Conservation (phyloP, 1,284 basidiomycete species). For the Leccinum subrobustum region DNA sequence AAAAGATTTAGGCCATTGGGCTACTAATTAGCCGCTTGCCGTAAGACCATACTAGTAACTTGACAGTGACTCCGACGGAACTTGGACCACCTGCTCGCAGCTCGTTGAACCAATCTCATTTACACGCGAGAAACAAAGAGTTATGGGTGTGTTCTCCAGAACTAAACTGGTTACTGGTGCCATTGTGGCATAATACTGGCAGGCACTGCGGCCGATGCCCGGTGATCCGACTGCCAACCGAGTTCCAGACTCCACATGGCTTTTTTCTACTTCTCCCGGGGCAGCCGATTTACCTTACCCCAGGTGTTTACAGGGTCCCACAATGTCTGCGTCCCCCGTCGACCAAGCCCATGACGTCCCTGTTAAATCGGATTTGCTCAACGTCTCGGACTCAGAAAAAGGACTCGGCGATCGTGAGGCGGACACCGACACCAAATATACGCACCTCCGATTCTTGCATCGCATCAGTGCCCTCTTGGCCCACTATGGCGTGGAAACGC, state of each 20-base stretch:
- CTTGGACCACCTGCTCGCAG: no score
- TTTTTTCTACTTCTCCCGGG: background rate
- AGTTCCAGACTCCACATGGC: background rate
- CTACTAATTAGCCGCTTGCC: background rate
- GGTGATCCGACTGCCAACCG: background rate
- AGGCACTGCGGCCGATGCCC: background rate
- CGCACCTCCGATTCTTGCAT: conserved; percentile 17
- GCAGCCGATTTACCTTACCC: background rate
- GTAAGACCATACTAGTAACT: no score
- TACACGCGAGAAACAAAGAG: background rate
- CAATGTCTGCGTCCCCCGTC: conserved; percentile 11
- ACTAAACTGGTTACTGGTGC: background rate
- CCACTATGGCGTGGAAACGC: conserved; percentile 36
- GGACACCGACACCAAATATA: background rate
- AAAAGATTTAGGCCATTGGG: background rate
- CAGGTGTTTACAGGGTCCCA: background rate
- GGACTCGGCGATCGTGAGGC: background rate
- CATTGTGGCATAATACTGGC: background rate
- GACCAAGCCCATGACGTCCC: background rate
- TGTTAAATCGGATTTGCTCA: background rate
- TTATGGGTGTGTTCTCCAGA: background rate
- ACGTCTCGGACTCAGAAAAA: conserved; percentile 9
- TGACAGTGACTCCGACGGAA: no score
- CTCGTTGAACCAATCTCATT: background rate
- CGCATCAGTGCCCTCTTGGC: conserved; percentile 20